Evolutionary conservation across 495 filamentous ascomycete genomes (phyloP).

Genomic region (Chaetomium fimeti): DNA sequence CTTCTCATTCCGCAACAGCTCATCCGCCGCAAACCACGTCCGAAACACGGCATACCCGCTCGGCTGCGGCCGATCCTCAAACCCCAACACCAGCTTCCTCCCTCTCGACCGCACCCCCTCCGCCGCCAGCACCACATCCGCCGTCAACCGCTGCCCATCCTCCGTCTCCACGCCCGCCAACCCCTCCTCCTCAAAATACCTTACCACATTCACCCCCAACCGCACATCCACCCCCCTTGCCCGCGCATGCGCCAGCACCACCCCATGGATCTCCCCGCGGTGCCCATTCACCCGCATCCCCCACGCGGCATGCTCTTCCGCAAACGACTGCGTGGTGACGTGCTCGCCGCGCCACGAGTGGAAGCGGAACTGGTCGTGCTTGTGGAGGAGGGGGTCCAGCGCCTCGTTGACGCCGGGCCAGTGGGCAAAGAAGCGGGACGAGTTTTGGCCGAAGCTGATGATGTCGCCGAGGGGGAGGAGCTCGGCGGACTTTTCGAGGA

Average conservation of each 20-base stretch:
- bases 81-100: constrained; percentile 58
- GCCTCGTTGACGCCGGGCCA: constrained; percentile 7
- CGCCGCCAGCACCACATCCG: constrained; percentile 60
- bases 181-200: constrained; percentile 54
- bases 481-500: constrained; percentile 39
- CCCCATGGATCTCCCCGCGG: constrained; percentile 60
- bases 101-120: constrained; percentile 62
- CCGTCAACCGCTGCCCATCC: constrained; percentile 49
- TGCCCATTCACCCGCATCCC: constrained; percentile 56
- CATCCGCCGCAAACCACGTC: constrained; percentile 57
- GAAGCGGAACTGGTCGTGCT: constrained; percentile 37
- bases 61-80: constrained; percentile 58
- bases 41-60: constrained; percentile 61
- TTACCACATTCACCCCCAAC: constrained; percentile 53
- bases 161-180: constrained; percentile 52
- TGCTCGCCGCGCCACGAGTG: constrained; percentile 26
- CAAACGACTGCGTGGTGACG: constrained; percentile 34
- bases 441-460: constrained; percentile 54
- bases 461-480: constrained; percentile 49
- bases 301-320: constrained; percentile 28
- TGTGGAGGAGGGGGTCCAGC: constrained; percentile 9
- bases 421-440: constrained; percentile 25
- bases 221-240: constrained; percentile 56
- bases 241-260: constrained; percentile 55
- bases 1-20: background rate